A percentile compares a stretch with the other conserved stretches of the same genome.
Conservation (phyloP, 1,139 yeast genomes). For the Candida sp. region DNA sequence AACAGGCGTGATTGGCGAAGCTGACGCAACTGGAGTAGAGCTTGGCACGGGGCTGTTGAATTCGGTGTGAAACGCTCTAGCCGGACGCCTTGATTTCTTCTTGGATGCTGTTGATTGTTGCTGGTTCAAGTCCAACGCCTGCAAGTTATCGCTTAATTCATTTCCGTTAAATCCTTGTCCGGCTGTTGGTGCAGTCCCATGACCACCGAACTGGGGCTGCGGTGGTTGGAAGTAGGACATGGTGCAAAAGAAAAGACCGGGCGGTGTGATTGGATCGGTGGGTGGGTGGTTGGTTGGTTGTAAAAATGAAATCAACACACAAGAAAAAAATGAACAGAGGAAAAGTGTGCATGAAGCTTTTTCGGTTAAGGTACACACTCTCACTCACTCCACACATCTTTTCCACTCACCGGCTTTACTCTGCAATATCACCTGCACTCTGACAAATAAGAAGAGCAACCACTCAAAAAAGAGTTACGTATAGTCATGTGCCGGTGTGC, state of each 20-base stretch:
- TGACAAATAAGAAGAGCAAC: no score
- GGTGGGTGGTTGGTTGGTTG: background rate
- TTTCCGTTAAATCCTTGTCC: background rate
- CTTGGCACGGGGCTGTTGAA: slow-evolving; percentile 17
- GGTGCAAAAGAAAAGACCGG: background rate
- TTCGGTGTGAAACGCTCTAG: slow-evolving; percentile 49
- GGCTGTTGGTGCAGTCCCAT: background rate
- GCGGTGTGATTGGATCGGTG: no score
- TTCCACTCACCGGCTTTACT: no score
- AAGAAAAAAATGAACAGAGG: background rate
- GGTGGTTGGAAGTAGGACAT: slow-evolving; percentile 8
- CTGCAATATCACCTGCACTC: no score
- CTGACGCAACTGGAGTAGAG: slow-evolving; percentile 7
- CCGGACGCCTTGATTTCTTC: slow-evolving; percentile 43
- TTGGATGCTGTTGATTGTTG: slow-evolving; percentile 6
- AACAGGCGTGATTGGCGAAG: slow-evolving; percentile 4
- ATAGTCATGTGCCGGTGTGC: no score
- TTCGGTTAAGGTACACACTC: background rate
- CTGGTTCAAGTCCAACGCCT: slow-evolving; percentile 12
- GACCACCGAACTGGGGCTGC: slow-evolving; percentile 1
- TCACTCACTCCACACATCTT: no score
- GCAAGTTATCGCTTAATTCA: slow-evolving; percentile 10
- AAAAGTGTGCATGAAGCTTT: background rate
- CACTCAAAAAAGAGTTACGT: no score
- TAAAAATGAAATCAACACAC: background rate